These are phyloP conservation scores for Astrocystis sublimbata DNA, from an alignment of 495 filamentous ascomycete genomes.

Conservation along the genomic window DNA sequence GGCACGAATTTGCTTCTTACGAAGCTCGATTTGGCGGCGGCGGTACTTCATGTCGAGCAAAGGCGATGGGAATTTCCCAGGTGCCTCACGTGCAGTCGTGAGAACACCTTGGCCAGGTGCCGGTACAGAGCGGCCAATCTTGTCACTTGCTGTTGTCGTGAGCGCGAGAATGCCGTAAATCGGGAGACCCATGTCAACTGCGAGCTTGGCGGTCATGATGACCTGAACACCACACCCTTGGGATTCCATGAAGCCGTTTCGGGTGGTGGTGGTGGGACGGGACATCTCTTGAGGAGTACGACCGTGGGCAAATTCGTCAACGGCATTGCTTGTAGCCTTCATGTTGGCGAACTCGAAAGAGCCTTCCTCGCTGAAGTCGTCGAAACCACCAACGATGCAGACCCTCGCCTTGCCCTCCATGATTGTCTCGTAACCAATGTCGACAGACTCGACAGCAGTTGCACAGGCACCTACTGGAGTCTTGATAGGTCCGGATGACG, in stretches of 20 bases:
- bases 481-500: constrained; percentile 97
- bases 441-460: constrained; percentile 93
- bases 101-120: constrained; percentile 96
- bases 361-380: constrained; percentile 99
- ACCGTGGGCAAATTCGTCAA: constrained; percentile 93
- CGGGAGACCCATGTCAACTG: constrained; percentile 96
- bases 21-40: constrained; percentile 87
- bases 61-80: constrained; percentile 89
- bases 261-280: constrained; percentile 90
- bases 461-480: constrained; percentile 97
- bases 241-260: constrained; percentile 99
- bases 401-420: constrained; percentile 95
- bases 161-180: constrained; percentile 94
- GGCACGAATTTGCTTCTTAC: constrained; percentile 86
- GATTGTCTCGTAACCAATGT: constrained; percentile 97
- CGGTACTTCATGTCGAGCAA: constrained; percentile 96
- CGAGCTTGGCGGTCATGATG: constrained; percentile 95
- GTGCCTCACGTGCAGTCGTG: constrained; percentile 91
- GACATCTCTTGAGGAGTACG: constrained; percentile 98
- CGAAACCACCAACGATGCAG: constrained; percentile 97
- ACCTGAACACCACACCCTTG: constrained; percentile 98
- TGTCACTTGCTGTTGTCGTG: constrained; percentile 97
- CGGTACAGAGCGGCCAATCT: constrained; percentile 96
- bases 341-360: constrained; percentile 99
- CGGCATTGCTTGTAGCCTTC: constrained; percentile 97